phyloP scores from a whole-genome alignment of 169 alveolate species.

The Theileria sp. region DNA sequence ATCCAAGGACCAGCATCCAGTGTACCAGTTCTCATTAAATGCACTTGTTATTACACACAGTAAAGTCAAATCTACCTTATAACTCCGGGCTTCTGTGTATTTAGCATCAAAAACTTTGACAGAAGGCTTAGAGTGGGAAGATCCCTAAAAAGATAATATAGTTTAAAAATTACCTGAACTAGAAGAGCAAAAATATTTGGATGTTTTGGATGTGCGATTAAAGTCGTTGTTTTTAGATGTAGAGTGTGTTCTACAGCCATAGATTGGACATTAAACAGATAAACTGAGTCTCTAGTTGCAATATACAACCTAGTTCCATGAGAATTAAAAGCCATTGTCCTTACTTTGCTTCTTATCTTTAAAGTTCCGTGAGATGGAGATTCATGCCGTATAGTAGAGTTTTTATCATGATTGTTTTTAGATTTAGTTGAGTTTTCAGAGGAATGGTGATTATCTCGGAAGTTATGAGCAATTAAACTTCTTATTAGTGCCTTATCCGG shows the following conservation, averaged over 20 bases:
- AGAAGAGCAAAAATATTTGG: slow-evolving; percentile 56
- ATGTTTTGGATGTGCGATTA: slow-evolving; percentile 48
- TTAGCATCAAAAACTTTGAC: slow-evolving; percentile 32
- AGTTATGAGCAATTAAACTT: slow-evolving; percentile 28
- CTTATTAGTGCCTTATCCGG: slow-evolving; percentile 28
- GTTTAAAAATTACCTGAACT: slow-evolving; percentile 22
- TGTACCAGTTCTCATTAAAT: slow-evolving; percentile 51
- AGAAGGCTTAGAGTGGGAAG: slow-evolving; percentile 29
- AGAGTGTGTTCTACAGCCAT: slow-evolving; percentile 30
- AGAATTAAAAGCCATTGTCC: slow-evolving; percentile 44
- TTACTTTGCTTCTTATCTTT: slow-evolving; percentile 47
- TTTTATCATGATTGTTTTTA: slow-evolving; percentile 37
- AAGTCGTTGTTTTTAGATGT: slow-evolving; percentile 18
- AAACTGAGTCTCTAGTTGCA: slow-evolving; percentile 47
- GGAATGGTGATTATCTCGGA: slow-evolving; percentile 28
- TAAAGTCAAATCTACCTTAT: slow-evolving; percentile 9
- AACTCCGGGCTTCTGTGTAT: not conserved
- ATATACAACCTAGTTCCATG: slow-evolving; percentile 49
- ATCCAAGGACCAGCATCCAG: slow-evolving; percentile 62
- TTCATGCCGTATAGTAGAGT: not conserved
- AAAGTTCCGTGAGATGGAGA: slow-evolving; percentile 31
- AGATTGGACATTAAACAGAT: slow-evolving; percentile 24
- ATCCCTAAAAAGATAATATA: slow-evolving; percentile 18
- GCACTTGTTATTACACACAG: slow-evolving; percentile 31
- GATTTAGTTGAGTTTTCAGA: slow-evolving; percentile 4